A percentile compares a stretch with the other conserved stretches of the same genome.
phyloP scores from a whole-genome alignment of 805 yeast genomes.

The Ogataea neopini region DNA sequence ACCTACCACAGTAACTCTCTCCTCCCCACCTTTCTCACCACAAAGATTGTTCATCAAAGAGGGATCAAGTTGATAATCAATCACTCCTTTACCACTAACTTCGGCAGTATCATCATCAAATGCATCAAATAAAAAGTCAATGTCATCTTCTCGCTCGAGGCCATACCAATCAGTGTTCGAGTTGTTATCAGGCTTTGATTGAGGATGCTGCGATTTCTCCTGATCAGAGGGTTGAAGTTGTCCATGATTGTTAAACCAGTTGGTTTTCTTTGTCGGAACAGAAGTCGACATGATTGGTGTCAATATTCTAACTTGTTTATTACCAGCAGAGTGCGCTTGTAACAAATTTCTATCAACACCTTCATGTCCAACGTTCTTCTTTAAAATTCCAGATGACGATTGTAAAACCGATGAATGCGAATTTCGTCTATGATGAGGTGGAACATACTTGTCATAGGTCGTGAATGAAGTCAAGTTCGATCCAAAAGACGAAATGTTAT shows the following conservation, averaged over 20 bases:
- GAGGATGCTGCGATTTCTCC: neutral
- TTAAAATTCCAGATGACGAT: slow-evolving; percentile 20
- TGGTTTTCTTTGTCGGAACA: slow-evolving; percentile 37
- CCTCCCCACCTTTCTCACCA: neutral
- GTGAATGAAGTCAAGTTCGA: slow-evolving; percentile 23
- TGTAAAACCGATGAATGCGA: slow-evolving; percentile 31
- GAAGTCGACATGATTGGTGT: slow-evolving; percentile 35
- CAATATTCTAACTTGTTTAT: slow-evolving; percentile 23
- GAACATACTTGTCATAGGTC: slow-evolving; percentile 41
- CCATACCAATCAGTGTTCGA: slow-evolving; percentile 11
- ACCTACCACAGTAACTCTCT: slow-evolving; percentile 9
- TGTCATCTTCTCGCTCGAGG: slow-evolving; percentile 11
- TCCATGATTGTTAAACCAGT: slow-evolving; percentile 32
- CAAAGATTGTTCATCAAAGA: neutral
- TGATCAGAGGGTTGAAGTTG: slow-evolving; percentile 1
- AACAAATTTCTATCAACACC: neutral
- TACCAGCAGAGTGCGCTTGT: slow-evolving; percentile 14
- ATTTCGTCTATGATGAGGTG: slow-evolving; percentile 54
- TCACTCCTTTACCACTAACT: neutral
- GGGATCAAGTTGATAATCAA: slow-evolving; percentile 2
- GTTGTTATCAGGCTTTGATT: neutral
- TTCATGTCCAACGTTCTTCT: slow-evolving; percentile 14
- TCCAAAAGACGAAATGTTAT: slow-evolving; percentile 28
- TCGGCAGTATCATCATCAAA: slow-evolving; percentile 4
- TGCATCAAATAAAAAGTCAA: slow-evolving; percentile 23